Evolutionary conservation across 225 moss, liverwort and hornwort species (phyloP).

Genomic region (Climacium dendroides): DNA sequence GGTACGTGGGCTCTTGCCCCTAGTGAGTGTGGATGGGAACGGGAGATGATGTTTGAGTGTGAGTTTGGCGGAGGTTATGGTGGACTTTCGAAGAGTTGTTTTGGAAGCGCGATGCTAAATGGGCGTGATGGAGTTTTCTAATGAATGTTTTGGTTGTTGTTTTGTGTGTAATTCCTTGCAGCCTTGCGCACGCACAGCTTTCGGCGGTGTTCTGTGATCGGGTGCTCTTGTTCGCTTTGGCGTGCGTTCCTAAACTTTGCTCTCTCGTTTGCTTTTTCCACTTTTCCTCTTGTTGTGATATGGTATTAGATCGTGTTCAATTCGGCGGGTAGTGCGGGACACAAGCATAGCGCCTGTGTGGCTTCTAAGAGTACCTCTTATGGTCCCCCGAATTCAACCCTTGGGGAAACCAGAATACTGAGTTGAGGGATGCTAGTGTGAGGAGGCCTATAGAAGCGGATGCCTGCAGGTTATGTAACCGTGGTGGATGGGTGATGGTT

Average conservation of each 20-base stretch:
- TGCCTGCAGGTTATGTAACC: background rate
- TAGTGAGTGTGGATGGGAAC: background rate
- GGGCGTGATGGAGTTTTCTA: background rate
- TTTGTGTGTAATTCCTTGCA: constrained; percentile 10
- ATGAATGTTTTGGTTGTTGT: background rate
- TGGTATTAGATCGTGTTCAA: background rate
- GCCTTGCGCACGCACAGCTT: constrained; percentile 88
- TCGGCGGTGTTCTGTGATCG: constrained; percentile 83
- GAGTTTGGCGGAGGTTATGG: background rate
- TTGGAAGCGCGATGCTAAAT: background rate
- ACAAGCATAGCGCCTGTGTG: background rate
- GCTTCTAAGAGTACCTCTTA: background rate
- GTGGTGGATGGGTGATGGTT: background rate
- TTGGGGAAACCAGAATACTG: background rate
- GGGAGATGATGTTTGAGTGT: background rate
- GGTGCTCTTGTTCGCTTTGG: constrained; percentile 47
- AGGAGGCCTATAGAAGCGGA: background rate
- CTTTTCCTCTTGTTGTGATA: background rate
- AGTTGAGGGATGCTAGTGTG: background rate
- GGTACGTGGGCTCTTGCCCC: constrained; percentile 5
- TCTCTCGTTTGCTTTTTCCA: background rate
- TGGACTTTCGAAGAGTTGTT: background rate
- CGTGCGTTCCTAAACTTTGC: background rate
- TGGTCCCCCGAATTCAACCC: background rate
- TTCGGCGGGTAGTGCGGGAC: background rate